These are phyloP conservation scores for Erodium moschatum DNA, from an alignment of 441 rosid species.

Conservation along the genomic window DNA sequence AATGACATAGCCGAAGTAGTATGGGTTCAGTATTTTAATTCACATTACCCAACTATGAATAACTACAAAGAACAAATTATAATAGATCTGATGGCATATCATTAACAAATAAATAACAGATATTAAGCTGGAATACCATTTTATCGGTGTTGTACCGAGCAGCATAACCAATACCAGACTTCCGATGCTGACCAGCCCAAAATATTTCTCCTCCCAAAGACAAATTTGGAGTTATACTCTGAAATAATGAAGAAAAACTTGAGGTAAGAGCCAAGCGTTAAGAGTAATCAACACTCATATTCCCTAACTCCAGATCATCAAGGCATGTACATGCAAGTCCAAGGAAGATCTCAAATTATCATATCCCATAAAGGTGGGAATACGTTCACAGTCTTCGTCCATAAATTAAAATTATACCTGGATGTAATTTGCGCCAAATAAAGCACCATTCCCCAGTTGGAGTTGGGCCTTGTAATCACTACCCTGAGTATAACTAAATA, in stretches of 20 bases:
- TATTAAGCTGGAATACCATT: slow-evolving; percentile 50
- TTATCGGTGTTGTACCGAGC: slow-evolving; percentile 83
- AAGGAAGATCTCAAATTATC: no score
- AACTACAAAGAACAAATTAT: not conserved
- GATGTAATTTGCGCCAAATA: slow-evolving; percentile 84
- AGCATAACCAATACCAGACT: slow-evolving; percentile 93
- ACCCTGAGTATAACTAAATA: slow-evolving; percentile 41
- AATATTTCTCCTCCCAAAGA: slow-evolving; percentile 89
- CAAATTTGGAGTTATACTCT: slow-evolving; percentile 65
- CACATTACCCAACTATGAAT: no score
- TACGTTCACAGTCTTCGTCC: not conserved
- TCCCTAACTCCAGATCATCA: not conserved
- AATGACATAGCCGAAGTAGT: not conserved
- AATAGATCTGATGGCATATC: not conserved
- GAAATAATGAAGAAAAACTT: slow-evolving; percentile 16
- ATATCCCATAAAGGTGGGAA: no score
- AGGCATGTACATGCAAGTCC: not conserved
- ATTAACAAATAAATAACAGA: not conserved
- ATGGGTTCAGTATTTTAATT: not conserved
- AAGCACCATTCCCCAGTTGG: slow-evolving; percentile 72
- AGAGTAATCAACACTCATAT: not conserved
- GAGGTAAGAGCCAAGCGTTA: not conserved
- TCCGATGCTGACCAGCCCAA: slow-evolving; percentile 93
- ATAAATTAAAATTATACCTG: slow-evolving; percentile 39
- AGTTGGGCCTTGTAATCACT: slow-evolving; percentile 72